These are phyloP conservation scores for Polysphondylium violaceum DNA, from an alignment of 78 protist species.

Conservation along the genomic window DNA sequence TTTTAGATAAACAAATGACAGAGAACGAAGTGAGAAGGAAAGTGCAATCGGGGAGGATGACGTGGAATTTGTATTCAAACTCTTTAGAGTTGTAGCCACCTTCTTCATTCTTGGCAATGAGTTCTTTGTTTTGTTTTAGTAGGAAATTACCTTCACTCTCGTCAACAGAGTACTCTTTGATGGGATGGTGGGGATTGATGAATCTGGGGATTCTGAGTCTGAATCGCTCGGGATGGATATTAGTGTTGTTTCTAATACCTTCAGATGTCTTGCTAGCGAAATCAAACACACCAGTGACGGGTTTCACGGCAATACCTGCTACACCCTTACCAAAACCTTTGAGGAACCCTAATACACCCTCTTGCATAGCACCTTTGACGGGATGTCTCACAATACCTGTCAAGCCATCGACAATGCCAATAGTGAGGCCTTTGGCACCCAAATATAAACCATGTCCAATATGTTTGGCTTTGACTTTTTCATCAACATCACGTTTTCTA, in stretches of 20 bases:
- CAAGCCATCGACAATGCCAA: constrained; percentile 70
- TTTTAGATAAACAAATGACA: constrained; percentile 57
- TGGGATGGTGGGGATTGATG: constrained; percentile 71
- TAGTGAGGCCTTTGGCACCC: constrained; percentile 51
- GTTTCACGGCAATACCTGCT: constrained; percentile 84
- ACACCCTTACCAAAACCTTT: constrained; percentile 90
- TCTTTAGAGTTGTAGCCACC: too few relatives aligned
- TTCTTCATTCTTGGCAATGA: constrained; percentile 21
- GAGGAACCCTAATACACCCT: constrained; percentile 78
- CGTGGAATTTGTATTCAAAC: constrained; percentile 59
- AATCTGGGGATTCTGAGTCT: constrained; percentile 46
- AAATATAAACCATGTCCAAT: constrained; percentile 57
- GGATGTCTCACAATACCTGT: constrained; percentile 83
- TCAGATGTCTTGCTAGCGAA: constrained; percentile 80
- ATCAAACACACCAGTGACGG: constrained; percentile 88
- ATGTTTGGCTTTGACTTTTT: constrained; percentile 58
- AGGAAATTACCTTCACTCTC: constrained; percentile 72
- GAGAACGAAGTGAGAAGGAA: constrained; percentile 37
- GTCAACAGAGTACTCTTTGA: constrained; percentile 37
- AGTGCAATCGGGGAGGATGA: constrained; percentile 41
- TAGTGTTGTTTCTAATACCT: constrained; percentile 86
- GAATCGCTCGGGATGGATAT: constrained; percentile 59
- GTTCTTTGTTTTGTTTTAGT: neutral
- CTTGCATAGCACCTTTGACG: constrained; percentile 83
- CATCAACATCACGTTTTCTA: constrained; percentile 57